phyloP scores from a whole-genome alignment of 2,329 filamentous ascomycete genomes.

The Colletotrichum lentis region DNA sequence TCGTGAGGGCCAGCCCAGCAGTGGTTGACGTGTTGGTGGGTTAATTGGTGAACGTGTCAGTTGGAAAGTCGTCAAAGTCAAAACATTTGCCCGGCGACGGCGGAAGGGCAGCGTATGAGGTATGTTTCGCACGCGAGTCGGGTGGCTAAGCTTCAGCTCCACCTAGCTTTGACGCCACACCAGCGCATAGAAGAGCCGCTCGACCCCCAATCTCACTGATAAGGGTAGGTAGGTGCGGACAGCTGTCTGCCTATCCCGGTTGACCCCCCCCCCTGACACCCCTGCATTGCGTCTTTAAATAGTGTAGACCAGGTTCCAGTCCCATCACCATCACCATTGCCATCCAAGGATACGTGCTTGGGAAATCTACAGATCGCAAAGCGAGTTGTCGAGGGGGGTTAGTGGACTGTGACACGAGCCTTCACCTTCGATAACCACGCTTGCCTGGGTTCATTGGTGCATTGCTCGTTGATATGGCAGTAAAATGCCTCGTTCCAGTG shows the following conservation, averaged over 20 bases:
- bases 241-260: conserved; percentile 22
- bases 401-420: background rate
- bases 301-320: conserved; percentile 8
- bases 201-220: conserved; percentile 24
- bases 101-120: conserved; percentile 36
- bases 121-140: conserved; percentile 39
- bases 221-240: conserved; percentile 26
- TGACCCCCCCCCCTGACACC: conserved; percentile 8
- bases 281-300: conserved; percentile 22
- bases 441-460: background rate
- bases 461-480: background rate
- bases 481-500: background rate
- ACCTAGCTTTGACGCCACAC: conserved; percentile 39
- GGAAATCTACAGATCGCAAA: background rate
- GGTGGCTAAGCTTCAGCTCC: conserved; percentile 39
- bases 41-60: conserved; percentile 21
- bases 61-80: conserved; percentile 32
- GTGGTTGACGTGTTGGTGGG: conserved; percentile 24
- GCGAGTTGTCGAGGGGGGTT: background rate
- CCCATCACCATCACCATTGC: background rate
- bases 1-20: conserved; percentile 34
- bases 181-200: conserved; percentile 34
- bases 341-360: background rate
- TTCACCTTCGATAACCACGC: too few relatives aligned
- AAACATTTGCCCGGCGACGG: conserved; percentile 13